These are phyloP conservation scores for Malus sylvestris DNA, from an alignment of 306 rosid genomes.

Conservation along the genomic window DNA sequence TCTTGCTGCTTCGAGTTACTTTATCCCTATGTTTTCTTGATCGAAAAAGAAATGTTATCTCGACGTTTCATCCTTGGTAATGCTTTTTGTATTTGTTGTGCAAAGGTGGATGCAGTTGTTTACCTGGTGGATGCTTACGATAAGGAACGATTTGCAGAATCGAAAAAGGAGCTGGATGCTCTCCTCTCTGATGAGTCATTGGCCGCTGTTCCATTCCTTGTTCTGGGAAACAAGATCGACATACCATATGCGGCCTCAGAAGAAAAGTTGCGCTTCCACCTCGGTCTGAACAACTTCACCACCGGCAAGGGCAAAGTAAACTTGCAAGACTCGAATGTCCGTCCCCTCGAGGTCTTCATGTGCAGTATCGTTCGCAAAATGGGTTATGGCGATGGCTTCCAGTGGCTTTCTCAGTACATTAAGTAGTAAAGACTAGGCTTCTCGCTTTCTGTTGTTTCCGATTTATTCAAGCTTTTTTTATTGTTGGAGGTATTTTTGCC, in stretches of 20 bases:
- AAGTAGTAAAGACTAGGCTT: conserved; percentile 43
- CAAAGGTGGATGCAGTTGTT: conserved; percentile 82
- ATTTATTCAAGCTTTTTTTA: conserved; percentile 22
- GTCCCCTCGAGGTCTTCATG: conserved; percentile 86
- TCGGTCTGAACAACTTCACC: conserved; percentile 78
- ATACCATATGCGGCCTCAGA: conserved; percentile 82
- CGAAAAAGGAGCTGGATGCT: conserved; percentile 75
- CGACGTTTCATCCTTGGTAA: not conserved
- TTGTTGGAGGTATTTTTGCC: conserved; percentile 3
- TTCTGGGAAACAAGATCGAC: conserved; percentile 84
- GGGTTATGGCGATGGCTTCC: conserved; percentile 94
- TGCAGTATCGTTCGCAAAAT: conserved; percentile 88
- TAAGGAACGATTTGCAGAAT: conserved; percentile 79
- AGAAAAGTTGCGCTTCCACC: conserved; percentile 67
- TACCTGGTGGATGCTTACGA: conserved; percentile 73
- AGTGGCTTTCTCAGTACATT: conserved; percentile 87
- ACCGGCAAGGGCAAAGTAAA: conserved; percentile 83
- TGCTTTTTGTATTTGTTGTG: not conserved
- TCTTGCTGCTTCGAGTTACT: not conserved
- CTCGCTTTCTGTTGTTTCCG: conserved; percentile 28
- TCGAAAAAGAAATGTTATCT: not conserved
- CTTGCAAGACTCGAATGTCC: conserved; percentile 61
- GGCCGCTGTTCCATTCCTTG: conserved; percentile 66
- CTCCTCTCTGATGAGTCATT: conserved; percentile 74
- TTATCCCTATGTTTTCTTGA: not conserved